Base-by-base conservation (phyloP, 352 stramenopile species). In the Aphanomyces invadans region DNA sequence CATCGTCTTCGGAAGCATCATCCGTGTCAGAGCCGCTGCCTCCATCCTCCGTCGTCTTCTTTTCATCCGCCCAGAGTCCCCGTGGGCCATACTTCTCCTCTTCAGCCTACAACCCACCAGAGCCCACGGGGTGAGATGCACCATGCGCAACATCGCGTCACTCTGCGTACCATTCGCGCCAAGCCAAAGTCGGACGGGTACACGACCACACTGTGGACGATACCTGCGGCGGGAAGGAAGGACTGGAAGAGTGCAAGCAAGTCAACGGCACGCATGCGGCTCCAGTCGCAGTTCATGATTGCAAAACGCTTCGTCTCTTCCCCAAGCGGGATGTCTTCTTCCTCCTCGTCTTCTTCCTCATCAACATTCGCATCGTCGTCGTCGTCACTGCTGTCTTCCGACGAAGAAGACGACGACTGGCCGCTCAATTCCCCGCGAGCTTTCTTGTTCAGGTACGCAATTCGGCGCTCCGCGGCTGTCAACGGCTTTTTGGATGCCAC, bases 241-340 rank as follows among this genome's bases (percentile, higher is more conserved):
- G 94, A 97, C 69, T 92, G 77, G 31, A 97, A 91, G 31, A 98
- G 85, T 44, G 91, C 91, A 72, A 98, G 97, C 28, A 99, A 68
- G 77, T 99, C 97, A 32, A 97, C 86, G 2, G 96, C 95, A 44
- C 91, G 89, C 56, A 99, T 92, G 63, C 96, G 80, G 38, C 91
- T 86, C 97, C 97, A 99, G 79, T 99, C 96, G 66, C 96, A 95
- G 75, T 98, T 98, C 54, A 96, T 83, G 23, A 99, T 79, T 0
- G 95, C 95, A 44, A 99, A 89, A 19, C 84, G 82, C 55, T 81
- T 90, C 11, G 90, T 97, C 53, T 87, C 84, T 2, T 90, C 88
- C 33, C 82, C 86, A 38, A 94, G 71, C 7, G 80, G 87, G 55
- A 92, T 92, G 36, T 93, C 81, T 62, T 92, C 83, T 31, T 83